Conservation (phyloP, 2,329 filamentous ascomycete species). For the Epichloe hybrida region DNA sequence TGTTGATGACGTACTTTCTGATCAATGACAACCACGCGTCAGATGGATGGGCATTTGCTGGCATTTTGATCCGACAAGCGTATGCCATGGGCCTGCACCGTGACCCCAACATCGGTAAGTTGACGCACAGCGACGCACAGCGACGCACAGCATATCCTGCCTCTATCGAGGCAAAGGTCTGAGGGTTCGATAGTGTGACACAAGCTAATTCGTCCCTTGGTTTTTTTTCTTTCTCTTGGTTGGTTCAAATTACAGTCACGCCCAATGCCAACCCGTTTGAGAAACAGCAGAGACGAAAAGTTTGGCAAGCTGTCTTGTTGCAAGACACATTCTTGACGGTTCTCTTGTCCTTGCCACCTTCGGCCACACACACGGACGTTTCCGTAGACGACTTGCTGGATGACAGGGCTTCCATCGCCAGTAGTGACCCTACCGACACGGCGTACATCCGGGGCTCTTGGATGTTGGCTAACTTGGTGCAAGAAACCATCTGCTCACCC, state of each 20-base stretch:
- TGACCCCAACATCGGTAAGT: slow-evolving; percentile 56
- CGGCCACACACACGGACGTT: slow-evolving; percentile 67
- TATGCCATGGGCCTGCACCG: slow-evolving; percentile 73
- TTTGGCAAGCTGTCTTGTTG: slow-evolving; percentile 70
- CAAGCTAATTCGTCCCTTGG: not conserved
- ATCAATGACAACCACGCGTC: slow-evolving; percentile 79
- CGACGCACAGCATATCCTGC: not conserved
- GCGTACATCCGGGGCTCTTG: slow-evolving; percentile 65
- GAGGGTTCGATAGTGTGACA: not conserved
- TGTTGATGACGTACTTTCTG: slow-evolving; percentile 66
- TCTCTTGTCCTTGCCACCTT: slow-evolving; percentile 62
- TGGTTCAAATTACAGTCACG: slow-evolving; percentile 28
- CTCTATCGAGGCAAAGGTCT: not conserved
- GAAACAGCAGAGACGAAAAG: slow-evolving; percentile 64
- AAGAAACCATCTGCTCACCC: slow-evolving; percentile 62
- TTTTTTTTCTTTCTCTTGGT: not conserved
- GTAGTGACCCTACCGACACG: slow-evolving; percentile 50
- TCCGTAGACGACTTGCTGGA: slow-evolving; percentile 60
- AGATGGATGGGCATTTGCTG: slow-evolving; percentile 72
- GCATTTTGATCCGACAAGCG: slow-evolving; percentile 62
- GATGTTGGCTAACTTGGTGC: slow-evolving; percentile 66
- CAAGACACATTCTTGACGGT: slow-evolving; percentile 76
- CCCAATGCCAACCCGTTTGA: slow-evolving; percentile 55
- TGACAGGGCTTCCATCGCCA: slow-evolving; percentile 42
- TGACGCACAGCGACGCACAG: too few relatives aligned